Percentiles rank a stretch among this genome's conserved stretches.
These are phyloP conservation scores for Paragyromitra xinjiangensis DNA, from an alignment of 495 filamentous ascomycete species.

Conservation along the genomic window DNA sequence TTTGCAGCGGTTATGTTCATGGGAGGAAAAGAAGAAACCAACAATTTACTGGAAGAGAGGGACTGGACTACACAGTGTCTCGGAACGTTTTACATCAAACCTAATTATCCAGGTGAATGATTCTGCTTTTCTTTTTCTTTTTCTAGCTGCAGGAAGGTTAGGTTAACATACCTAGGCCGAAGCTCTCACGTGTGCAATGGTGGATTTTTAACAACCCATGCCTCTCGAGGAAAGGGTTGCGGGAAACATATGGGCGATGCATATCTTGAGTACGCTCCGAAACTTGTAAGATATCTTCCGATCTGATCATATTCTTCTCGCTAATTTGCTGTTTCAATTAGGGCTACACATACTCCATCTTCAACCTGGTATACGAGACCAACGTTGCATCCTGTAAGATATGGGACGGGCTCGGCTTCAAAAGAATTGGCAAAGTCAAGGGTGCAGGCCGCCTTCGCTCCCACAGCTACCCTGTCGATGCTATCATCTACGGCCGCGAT, in stretches of 20 bases:
- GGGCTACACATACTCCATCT: constrained; percentile 95
- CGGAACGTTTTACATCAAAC: constrained; percentile 96
- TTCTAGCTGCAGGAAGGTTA: not conserved
- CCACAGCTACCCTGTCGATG: constrained; percentile 84
- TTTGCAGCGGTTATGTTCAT: constrained; percentile 94
- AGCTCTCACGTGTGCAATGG: constrained; percentile 97
- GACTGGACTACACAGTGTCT: constrained; percentile 88
- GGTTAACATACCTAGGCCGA: constrained; percentile 62
- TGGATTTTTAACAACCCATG: constrained; percentile 91
- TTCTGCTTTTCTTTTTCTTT: not conserved
- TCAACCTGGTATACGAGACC: constrained; percentile 98
- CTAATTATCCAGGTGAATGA: constrained; percentile 81
- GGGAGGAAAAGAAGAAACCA: constrained; percentile 66
- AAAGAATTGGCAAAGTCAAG: constrained; percentile 91
- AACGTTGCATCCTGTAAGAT: constrained; percentile 94
- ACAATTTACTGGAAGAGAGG: constrained; percentile 59
- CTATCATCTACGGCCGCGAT: constrained; percentile 95
- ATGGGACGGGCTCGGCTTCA: constrained; percentile 98
- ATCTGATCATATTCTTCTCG: not conserved
- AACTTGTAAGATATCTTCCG: constrained; percentile 65
- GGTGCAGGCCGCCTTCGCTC: constrained; percentile 84
- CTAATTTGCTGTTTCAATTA: constrained; percentile 54
- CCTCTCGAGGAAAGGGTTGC: constrained; percentile 86
- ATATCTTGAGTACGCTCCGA: constrained; percentile 94
- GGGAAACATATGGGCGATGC: constrained; percentile 92